A percentile compares a stretch with the other conserved stretches of the same genome.
These are phyloP conservation scores for Polychaeton citri DNA, from an alignment of 2,329 filamentous ascomycete genomes.

Conservation along the genomic window DNA sequence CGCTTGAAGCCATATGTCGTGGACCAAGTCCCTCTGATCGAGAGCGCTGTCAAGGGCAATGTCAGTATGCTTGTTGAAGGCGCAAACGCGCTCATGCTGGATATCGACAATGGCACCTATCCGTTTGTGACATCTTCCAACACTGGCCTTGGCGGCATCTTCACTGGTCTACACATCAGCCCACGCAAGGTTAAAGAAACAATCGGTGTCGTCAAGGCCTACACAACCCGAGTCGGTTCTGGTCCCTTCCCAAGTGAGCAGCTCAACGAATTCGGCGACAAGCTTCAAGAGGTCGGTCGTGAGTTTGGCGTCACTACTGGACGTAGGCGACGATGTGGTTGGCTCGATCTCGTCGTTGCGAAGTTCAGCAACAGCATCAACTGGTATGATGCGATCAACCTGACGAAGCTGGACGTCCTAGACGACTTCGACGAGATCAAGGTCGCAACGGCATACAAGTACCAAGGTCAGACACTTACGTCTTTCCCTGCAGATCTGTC, in stretches of 20 bases:
- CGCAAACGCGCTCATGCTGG: constrained; percentile 55
- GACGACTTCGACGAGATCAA: constrained; percentile 65
- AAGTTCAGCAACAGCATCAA: constrained; percentile 54
- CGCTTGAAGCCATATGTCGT: constrained; percentile 48
- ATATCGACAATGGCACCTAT: constrained; percentile 50
- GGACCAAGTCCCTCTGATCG: constrained; percentile 54
- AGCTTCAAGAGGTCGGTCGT: constrained; percentile 41
- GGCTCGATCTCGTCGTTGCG: constrained; percentile 55
- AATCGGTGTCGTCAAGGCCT: constrained; percentile 55
- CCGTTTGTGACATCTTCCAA: constrained; percentile 49
- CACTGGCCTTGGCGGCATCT: constrained; percentile 47
- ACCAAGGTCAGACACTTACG: constrained; percentile 42
- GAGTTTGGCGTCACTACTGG: constrained; percentile 47
- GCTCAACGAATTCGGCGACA: constrained; percentile 42
- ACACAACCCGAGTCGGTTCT: constrained; percentile 44
- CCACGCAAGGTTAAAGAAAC: constrained; percentile 47
- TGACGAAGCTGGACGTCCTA: constrained; percentile 57
- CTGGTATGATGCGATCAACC: constrained; percentile 52
- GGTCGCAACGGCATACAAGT: constrained; percentile 56
- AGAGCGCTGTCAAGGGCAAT: constrained; percentile 44
- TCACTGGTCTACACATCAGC: constrained; percentile 49
- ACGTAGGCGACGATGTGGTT: constrained; percentile 48
- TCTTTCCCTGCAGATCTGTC: constrained; percentile 54
- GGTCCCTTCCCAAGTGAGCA: constrained; percentile 59
- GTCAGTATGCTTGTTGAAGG: constrained; percentile 55